A percentile compares a stretch with the other conserved stretches of the same genome.
These are phyloP conservation scores for Vickermania ingenoplastis DNA, from an alignment of 208 protist species.

Conservation along the genomic window DNA sequence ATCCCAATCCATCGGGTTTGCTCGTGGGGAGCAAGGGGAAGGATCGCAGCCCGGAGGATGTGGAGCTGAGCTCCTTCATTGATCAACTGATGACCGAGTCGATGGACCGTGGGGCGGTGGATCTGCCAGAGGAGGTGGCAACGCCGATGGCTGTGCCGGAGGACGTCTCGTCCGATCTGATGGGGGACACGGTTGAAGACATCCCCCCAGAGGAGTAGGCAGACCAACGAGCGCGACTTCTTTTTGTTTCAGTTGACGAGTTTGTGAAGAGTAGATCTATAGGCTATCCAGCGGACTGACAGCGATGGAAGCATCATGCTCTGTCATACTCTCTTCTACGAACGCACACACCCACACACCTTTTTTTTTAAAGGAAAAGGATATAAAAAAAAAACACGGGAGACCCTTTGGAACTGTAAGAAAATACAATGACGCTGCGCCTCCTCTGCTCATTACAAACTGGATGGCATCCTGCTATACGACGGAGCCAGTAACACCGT, in stretches of 20 bases:
- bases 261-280: no score
- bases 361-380: no score
- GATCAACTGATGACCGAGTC: slow-evolving; percentile 20
- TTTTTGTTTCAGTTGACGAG: no score
- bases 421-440: no score
- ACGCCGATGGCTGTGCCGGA: no score
- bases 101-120: slow-evolving; percentile 7
- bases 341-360: background rate
- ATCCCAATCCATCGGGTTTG: slow-evolving; percentile 83
- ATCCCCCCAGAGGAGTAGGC: no score
- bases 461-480: no score
- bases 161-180: background rate
- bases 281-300: no score
- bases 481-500: background rate
- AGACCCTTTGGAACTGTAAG: no score
- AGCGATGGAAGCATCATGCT: background rate
- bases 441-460: no score
- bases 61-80: slow-evolving; percentile 59
- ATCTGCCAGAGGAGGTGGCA: background rate
- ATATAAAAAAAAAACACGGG: no score
- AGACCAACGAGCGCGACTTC: no score
- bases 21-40: slow-evolving; percentile 25
- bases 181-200: background rate
- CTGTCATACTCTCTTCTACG: background rate
- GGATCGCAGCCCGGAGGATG: slow-evolving; percentile 20